Conservation (phyloP, 495 filamentous ascomycete species). For the Penicillium herquei region DNA sequence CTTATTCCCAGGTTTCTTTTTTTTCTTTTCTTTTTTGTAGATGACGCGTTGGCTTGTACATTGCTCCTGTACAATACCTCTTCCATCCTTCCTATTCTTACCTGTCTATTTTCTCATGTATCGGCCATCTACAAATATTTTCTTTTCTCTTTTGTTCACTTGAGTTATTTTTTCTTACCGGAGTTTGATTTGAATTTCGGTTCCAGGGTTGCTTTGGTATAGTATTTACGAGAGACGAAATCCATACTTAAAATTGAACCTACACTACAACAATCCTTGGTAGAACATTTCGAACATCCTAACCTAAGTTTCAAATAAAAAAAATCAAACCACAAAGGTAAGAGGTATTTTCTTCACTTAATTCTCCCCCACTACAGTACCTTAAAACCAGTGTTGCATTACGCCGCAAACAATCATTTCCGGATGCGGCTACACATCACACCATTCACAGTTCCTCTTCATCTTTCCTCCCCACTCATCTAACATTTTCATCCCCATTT, state of each 20-base stretch:
- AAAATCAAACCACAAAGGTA: no score
- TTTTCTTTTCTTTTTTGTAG: constrained; percentile 9
- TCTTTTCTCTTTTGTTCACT: background rate
- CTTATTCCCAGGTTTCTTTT: background rate
- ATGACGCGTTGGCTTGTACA: constrained; percentile 25
- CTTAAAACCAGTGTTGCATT: constrained; percentile 4
- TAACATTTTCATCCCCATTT: background rate
- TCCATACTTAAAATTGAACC: background rate
- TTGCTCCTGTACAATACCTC: constrained; percentile 26
- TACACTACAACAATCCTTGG: background rate
- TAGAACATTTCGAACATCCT: no score
- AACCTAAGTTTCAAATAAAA: background rate
- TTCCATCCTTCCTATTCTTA: background rate
- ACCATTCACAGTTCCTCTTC: background rate
- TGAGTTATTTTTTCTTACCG: constrained; percentile 2
- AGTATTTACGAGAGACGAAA: constrained; percentile 12
- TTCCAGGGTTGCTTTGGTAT: constrained; percentile 4
- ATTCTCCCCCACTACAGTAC: background rate
- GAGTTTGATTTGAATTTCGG: background rate
- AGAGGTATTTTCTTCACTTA: background rate
- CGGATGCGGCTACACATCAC: background rate
- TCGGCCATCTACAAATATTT: no score
- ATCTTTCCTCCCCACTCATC: background rate
- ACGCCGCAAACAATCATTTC: constrained; percentile 7
- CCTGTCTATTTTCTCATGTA: no score